Evolutionary conservation across 331 rosid genomes (phyloP).

Genomic region (Stylosanthes scabra): DNA sequence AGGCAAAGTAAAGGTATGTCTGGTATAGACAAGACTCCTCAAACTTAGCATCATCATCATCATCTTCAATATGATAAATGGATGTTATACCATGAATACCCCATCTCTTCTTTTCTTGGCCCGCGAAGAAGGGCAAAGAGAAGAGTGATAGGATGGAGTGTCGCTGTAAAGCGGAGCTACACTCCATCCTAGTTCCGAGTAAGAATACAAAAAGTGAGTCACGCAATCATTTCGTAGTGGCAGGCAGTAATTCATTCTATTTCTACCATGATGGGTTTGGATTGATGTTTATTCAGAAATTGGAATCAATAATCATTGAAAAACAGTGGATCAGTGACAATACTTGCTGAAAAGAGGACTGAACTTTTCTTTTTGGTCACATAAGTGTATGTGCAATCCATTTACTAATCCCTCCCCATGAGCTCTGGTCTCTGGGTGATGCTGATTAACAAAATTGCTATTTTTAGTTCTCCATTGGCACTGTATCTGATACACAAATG

Average conservation of each 20-base stretch:
- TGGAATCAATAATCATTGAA: conserved; percentile 43
- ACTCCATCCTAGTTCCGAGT: too few species aligned
- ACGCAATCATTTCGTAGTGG: neutral
- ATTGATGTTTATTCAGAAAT: conserved; percentile 41
- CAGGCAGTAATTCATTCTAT: conserved; percentile 49
- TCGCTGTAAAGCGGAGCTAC: too few species aligned
- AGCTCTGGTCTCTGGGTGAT: conserved; percentile 30
- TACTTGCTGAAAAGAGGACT: conserved; percentile 47
- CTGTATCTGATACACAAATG: conserved; percentile 70
- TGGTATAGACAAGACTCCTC: neutral
- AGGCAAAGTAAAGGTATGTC: conserved; percentile 16
- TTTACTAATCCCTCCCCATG: conserved; percentile 6
- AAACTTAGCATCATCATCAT: neutral
- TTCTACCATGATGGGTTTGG: conserved; percentile 46
- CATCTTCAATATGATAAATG: neutral
- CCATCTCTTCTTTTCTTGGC: conserved; percentile 17
- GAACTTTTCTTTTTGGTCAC: conserved; percentile 48
- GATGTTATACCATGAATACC: conserved; percentile 31
- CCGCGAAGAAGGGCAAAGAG: neutral
- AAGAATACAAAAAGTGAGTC: too few species aligned
- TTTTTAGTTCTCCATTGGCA: conserved; percentile 55
- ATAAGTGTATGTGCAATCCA: conserved; percentile 37
- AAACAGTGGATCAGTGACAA: conserved; percentile 26
- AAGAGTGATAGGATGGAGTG: too few species aligned
- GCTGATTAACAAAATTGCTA: conserved; percentile 33